These are phyloP conservation scores for Piper betle DNA, from an alignment of 164 flowering plant genomes.

Conservation along the genomic window DNA sequence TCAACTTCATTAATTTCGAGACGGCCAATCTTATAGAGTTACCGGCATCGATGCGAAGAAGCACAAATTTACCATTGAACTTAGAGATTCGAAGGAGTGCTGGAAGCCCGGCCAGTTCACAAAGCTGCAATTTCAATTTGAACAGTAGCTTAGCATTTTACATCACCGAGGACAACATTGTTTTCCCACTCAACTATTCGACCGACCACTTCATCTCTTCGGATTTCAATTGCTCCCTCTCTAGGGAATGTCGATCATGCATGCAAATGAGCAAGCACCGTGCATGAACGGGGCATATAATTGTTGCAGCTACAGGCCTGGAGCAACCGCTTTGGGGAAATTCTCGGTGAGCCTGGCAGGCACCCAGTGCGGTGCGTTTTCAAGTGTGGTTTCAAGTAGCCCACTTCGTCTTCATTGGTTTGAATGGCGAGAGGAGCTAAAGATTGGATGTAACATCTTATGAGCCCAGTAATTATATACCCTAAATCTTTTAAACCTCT, in stretches of 20 bases:
- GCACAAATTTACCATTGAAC: background rate
- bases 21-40: conserved; percentile 1
- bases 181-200: background rate
- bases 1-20: conserved; percentile 2
- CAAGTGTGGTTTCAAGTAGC: conserved; percentile 1
- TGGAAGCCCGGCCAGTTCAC: background rate
- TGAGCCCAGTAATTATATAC: conserved; percentile 13
- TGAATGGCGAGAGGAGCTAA: conserved; percentile 11
- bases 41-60: conserved; percentile 1
- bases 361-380: conserved; percentile 15
- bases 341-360: conserved; percentile 1
- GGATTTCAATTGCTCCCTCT: background rate
- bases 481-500: too few relatives aligned
- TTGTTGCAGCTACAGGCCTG: conserved; percentile 3
- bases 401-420: background rate
- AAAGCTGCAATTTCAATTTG: background rate
- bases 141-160: conserved; percentile 1
- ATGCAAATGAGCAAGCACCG: too few relatives aligned
- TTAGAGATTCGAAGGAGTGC: background rate
- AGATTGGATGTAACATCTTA: conserved; percentile 28
- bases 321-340: background rate
- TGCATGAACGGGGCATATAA: too few relatives aligned
- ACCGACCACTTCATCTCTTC: background rate
- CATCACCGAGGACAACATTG: conserved; percentile 1
- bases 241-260: too few relatives aligned